Evolutionary conservation across 2,329 filamentous ascomycete genomes (phyloP).

Genomic region (Didymella arachidicola): DNA sequence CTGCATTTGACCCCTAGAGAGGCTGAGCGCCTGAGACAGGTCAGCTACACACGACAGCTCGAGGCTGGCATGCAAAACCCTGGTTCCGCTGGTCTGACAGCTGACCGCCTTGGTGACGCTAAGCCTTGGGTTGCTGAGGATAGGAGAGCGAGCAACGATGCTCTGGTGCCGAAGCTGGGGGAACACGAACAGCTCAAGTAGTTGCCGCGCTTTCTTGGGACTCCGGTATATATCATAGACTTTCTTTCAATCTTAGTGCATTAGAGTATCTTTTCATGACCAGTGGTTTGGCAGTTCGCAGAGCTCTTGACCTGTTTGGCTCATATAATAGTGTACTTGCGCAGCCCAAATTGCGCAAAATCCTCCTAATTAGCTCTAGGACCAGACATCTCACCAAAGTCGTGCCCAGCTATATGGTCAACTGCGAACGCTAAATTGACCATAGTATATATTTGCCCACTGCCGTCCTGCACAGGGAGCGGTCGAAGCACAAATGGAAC

Average conservation of each 20-base stretch:
- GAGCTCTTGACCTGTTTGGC: too few relatives aligned
- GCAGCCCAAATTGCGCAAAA: neutral
- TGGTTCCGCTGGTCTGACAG: conserved; percentile 37
- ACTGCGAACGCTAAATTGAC: too few relatives aligned
- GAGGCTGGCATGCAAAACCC: conserved; percentile 62
- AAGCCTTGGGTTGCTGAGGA: conserved; percentile 28
- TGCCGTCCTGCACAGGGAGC: too few relatives aligned
- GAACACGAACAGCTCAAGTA: neutral
- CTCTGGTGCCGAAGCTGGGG: neutral
- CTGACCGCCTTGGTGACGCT: conserved; percentile 41
- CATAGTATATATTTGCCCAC: too few relatives aligned
- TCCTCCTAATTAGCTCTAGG: neutral
- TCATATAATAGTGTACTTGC: neutral
- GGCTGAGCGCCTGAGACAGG: conserved; percentile 60
- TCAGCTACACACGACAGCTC: conserved; percentile 65
- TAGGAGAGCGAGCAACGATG: neutral
- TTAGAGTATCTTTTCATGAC: too few relatives aligned
- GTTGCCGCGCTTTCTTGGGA: neutral
- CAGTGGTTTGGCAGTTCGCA: too few relatives aligned
- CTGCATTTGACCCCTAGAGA: conserved; percentile 60
- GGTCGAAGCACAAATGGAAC: too few relatives aligned
- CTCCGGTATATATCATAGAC: neutral
- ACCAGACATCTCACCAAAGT: neutral
- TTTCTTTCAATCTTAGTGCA: neutral
- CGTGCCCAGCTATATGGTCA: too few relatives aligned